A percentile compares a stretch with the other conserved stretches of the same genome.
phyloP scores from a whole-genome alignment of 208 protist genomes.

The Vickermania spadyakhi region DNA sequence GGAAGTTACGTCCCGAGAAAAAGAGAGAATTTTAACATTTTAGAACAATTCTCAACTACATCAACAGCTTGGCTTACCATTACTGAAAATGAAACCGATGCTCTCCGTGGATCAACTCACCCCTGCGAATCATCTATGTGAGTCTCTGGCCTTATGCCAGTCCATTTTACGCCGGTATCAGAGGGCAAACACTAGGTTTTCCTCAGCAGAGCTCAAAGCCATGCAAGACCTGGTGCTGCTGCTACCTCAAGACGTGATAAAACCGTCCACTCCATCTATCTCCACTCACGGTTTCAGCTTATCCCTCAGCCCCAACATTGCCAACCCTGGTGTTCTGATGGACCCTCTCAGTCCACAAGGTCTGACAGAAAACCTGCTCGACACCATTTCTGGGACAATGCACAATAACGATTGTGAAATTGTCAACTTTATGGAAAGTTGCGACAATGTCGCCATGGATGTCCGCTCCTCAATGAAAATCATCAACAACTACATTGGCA shows the following conservation, averaged over 20 bases:
- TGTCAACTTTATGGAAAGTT: constrained; percentile 24
- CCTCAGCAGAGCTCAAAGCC: constrained; percentile 35
- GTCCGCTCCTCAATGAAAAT: constrained; percentile 18
- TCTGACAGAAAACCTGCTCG: neutral
- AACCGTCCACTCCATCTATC: constrained; percentile 2
- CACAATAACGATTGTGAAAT: constrained; percentile 4
- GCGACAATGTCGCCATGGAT: constrained; percentile 16
- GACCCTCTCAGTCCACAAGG: neutral
- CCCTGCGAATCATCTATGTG: constrained; percentile 48
- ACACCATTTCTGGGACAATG: neutral
- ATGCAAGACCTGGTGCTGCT: constrained; percentile 16
- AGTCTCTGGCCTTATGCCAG: constrained; percentile 62
- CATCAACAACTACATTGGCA: constrained; percentile 35
- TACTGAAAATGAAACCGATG: too few relatives aligned
- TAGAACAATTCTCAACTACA: too few relatives aligned
- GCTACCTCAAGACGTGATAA: constrained; percentile 11
- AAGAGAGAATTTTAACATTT: too few relatives aligned
- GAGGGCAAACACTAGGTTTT: constrained; percentile 27
- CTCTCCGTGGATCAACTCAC: neutral
- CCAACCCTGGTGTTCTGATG: neutral
- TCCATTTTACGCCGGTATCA: constrained; percentile 61
- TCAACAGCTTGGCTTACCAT: too few relatives aligned
- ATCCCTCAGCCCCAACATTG: neutral
- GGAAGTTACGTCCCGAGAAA: too few relatives aligned
- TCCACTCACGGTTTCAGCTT: neutral